Evolutionary conservation across 2,329 filamentous ascomycete genomes (phyloP), one percentile per base, ranked within the genome.

Genomic region (Alternaria sp.): DNA sequence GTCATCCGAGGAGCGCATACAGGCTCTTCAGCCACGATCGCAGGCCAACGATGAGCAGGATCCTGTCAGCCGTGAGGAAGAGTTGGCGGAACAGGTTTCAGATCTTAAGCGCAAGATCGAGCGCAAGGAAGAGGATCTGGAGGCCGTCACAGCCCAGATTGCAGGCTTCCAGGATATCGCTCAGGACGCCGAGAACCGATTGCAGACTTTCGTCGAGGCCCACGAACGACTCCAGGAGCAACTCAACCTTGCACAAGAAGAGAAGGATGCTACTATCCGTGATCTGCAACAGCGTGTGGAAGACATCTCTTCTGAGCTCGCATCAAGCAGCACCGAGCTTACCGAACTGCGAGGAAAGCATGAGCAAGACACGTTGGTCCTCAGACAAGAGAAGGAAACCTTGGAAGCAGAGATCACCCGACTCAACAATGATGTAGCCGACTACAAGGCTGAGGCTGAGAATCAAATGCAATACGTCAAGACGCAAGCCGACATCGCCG

Each of bases 401-500:
- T 85, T 96, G 6, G 91, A 97, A 72, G 86, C 90, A 10, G 93
- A 98, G 74, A 89, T 97, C 57, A 84, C 87, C 21, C 88, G 93
- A 32, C 83, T 98, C 26, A 96, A 92, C 77, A 93, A 96, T 51
- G 91, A 97, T 69, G 91, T 91, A 61, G 91, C 93, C 69, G 88
- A 91, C 57, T 90, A 95, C 77, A 86, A 89, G 64, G 91, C 93
- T 64, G 90, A 93, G 54, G 90, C 93, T 30, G 90, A 92, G 69
- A 93, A 91, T 76, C 92, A 97, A 76, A 93, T 96, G 76, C 91
- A 97, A 72, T 94, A 98, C 73, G 88, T 98, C 45, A 94, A 96
- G 65, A 90, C 93, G 0, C 96, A 99, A 79, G 94, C 95, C 26
- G 92, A 96, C 47, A 98, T 99, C 74, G 93, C 96, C 3, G 90